These are phyloP conservation scores for Curvularia sp. DNA, from an alignment of 2,329 filamentous ascomycete species.

Conservation along the genomic window DNA sequence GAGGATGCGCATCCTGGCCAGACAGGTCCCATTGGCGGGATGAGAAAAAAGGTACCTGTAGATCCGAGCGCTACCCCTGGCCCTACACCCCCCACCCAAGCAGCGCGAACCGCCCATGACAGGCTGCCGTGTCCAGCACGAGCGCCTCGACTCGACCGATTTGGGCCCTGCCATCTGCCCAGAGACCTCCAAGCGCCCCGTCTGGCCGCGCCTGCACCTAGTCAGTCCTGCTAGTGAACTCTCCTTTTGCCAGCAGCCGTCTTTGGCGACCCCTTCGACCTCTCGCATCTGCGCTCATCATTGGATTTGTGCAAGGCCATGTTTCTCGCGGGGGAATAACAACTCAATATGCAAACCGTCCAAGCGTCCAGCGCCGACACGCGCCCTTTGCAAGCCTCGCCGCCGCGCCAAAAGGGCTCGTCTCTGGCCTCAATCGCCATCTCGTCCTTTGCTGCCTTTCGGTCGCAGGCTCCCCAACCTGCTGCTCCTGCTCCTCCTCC, in stretches of 20 bases:
- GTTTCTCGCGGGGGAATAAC: slow-evolving; percentile 34
- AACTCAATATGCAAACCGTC: slow-evolving; percentile 45
- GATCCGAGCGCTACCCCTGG: slow-evolving; percentile 21
- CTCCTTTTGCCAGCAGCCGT: slow-evolving; percentile 42
- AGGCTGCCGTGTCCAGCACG: slow-evolving; percentile 11
- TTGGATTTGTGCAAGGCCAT: slow-evolving; percentile 47
- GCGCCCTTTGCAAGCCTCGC: slow-evolving; percentile 32
- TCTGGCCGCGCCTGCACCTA: slow-evolving; percentile 33
- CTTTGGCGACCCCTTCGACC: slow-evolving; percentile 35
- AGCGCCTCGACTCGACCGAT: slow-evolving; percentile 42
- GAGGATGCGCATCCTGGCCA: slow-evolving; percentile 5
- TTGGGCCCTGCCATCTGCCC: slow-evolving; percentile 39
- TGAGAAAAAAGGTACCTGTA: slow-evolving; percentile 37
- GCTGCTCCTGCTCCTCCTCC: slow-evolving; percentile 12
- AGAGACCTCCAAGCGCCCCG: slow-evolving; percentile 32
- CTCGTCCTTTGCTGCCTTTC: slow-evolving; percentile 55
- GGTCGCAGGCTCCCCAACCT: slow-evolving; percentile 51
- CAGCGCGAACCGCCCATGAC: slow-evolving; percentile 35
- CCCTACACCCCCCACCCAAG: slow-evolving; percentile 29
- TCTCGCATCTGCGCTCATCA: slow-evolving; percentile 30
- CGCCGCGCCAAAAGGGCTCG: slow-evolving; percentile 44
- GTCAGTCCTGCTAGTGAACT: slow-evolving; percentile 31
- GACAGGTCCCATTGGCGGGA: slow-evolving; percentile 15
- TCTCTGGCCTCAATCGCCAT: slow-evolving; percentile 52
- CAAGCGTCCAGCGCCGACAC: slow-evolving; percentile 36